Evolutionary conservation across 306 rosid species (phyloP).

Genomic region (Amphicarpaea edgeworthii): DNA sequence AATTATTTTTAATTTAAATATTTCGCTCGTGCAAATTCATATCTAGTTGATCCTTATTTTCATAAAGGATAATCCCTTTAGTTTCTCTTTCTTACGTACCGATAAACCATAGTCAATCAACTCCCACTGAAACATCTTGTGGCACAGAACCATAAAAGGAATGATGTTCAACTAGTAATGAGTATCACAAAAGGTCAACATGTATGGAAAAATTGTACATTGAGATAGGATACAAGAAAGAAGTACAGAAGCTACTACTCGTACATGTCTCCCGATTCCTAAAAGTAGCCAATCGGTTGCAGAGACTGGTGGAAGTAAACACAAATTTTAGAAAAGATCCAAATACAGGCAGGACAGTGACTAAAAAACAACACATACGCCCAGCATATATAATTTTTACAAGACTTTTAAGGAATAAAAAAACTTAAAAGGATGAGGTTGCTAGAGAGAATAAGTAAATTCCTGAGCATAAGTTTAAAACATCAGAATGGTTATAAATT

Average conservation of each 20-base stretch:
- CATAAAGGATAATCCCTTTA: background rate
- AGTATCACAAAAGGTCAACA: constrained; percentile 9
- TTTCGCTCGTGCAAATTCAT: no score
- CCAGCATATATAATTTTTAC: constrained; percentile 44
- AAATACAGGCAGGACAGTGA: constrained; percentile 67
- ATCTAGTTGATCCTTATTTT: background rate
- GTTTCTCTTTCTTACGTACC: background rate
- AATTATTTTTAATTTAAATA: no score
- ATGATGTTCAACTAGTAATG: constrained; percentile 12
- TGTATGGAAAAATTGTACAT: constrained; percentile 9
- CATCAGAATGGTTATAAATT: constrained; percentile 41
- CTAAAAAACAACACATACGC: constrained; percentile 56
- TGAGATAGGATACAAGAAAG: constrained; percentile 21
- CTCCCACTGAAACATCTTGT: background rate
- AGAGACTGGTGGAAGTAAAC: constrained; percentile 40
- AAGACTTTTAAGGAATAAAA: constrained; percentile 21
- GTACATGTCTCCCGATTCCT: constrained; percentile 39
- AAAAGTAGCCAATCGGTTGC: constrained; percentile 39
- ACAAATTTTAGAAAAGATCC: constrained; percentile 41
- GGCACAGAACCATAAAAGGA: constrained; percentile 4
- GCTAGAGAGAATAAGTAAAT: constrained; percentile 43
- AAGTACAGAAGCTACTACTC: constrained; percentile 20
- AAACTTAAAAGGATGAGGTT: constrained; percentile 33
- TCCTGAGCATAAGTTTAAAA: constrained; percentile 43
- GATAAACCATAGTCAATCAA: constrained; percentile 4